Evolutionary conservation across 108 stramenopile genomes (phyloP), one percentile per base, ranked within the genome.

Genomic region (Conticribra weissflogii): DNA sequence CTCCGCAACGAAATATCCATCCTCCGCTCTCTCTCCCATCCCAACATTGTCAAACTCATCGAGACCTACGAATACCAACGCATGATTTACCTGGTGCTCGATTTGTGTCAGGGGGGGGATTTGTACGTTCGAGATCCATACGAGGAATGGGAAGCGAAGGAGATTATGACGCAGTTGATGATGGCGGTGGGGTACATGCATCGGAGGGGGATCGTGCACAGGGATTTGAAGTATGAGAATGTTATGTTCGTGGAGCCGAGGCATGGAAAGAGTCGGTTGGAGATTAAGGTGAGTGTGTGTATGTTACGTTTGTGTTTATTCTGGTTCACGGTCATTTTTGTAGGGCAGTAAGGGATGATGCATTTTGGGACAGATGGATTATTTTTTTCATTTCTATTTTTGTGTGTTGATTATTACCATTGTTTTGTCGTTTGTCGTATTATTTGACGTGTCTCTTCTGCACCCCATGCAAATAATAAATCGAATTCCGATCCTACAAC

Each of bases 211-310:
- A 83, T 98, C 49, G 72, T 85, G 14, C 97, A 98, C 67, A 86
- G 96, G 8, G 98, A 96, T 81, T 56, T 96, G 31, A 96, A 93
- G 74, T 90, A 93, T 59, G 96, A 96, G 47, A 96, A 96, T 57
- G 79, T 98, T 28, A 73, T 98, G 62, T 94, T 95, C 74, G 83
- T 68, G 31, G 78, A 81, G n/a, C 14, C 3, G 19, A 3, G 68
- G 24, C 14, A 9, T 65, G 68, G 48, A 51, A 52, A 59, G 46
- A 73, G 45, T 4, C 80, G 87, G 32, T 49, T 94, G 3, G 83
- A 86, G 28, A 66, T 85, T 17, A 85, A 67, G 54, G 66, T 67
- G 27, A 56, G 54, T 18, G 2, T 21, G 12, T 33, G 8, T 21
- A 34, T 44, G 2, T 59, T 34, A 19, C 36, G 12, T 41, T 41